phyloP scores from a whole-genome alignment of 768 basidiomycete genomes.

The Crepidotus variabilis region DNA sequence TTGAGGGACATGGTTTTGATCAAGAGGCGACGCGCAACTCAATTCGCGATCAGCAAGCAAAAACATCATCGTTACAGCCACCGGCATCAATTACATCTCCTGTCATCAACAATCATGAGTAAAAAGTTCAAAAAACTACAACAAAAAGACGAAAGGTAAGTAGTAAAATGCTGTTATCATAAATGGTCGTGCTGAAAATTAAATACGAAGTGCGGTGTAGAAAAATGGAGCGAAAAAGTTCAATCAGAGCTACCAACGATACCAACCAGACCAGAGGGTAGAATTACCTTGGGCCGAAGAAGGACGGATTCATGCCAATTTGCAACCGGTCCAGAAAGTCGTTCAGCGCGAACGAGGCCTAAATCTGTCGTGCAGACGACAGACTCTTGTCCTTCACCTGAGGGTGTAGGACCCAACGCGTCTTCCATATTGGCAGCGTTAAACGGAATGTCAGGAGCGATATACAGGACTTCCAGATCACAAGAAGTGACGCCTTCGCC shows the following conservation, averaged over 20 bases:
- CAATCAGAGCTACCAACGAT: slow-evolving; percentile 13
- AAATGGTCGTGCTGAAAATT: background rate
- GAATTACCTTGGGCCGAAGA: slow-evolving; percentile 52
- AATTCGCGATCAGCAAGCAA: background rate
- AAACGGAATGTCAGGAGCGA: slow-evolving; percentile 37
- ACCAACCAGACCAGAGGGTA: slow-evolving; percentile 37
- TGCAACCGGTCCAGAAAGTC: slow-evolving; percentile 33
- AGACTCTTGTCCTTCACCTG: slow-evolving; percentile 18
- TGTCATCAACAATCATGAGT: background rate
- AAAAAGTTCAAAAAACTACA: background rate
- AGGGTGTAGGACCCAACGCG: slow-evolving; percentile 23
- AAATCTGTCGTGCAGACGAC: slow-evolving; percentile 58
- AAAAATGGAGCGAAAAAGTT: background rate
- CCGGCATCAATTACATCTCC: background rate
- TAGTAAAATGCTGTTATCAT: background rate
- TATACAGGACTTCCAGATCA: slow-evolving; percentile 50
- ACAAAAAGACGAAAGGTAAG: background rate
- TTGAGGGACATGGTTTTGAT: slow-evolving; percentile 75
- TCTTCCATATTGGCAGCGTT: slow-evolving; percentile 43
- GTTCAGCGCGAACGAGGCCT: slow-evolving; percentile 41
- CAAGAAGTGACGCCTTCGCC: slow-evolving; percentile 56
- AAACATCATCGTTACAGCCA: background rate
- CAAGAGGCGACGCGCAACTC: slow-evolving; percentile 9
- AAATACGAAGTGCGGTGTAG: background rate
- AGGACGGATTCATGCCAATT: slow-evolving; percentile 47